phyloP scores from a whole-genome alignment of 257 asterid genomes.

The Buddleja alternifolia region DNA sequence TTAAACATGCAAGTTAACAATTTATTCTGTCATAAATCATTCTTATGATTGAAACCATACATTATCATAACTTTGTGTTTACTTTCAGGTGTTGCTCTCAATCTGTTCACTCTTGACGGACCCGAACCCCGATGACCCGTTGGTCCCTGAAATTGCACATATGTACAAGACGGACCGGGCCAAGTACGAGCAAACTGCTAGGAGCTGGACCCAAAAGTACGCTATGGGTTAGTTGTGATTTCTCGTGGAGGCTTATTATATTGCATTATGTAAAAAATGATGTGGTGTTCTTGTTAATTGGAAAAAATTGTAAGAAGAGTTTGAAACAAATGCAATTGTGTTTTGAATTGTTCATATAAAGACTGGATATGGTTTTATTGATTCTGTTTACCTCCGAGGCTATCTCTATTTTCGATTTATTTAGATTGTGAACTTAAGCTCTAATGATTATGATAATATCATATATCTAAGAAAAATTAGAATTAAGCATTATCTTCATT shows the following conservation, averaged over 20 bases:
- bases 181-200: constrained; percentile 80
- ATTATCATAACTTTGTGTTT: neutral
- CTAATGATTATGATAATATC: no score
- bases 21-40: neutral
- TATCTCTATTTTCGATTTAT: constrained; percentile 22
- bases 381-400: constrained; percentile 15
- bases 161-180: constrained; percentile 83
- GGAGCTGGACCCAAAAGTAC: constrained; percentile 93
- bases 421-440: no score
- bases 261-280: constrained; percentile 44
- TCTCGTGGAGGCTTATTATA: neutral
- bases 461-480: no score
- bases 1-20: neutral
- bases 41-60: neutral
- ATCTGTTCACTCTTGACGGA: constrained; percentile 83
- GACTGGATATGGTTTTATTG: constrained; percentile 21
- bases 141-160: constrained; percentile 87
- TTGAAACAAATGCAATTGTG: constrained; percentile 32
- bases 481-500: no score
- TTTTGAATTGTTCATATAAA: constrained; percentile 41
- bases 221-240: constrained; percentile 67
- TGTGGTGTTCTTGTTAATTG: constrained; percentile 33
- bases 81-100: constrained; percentile 71
- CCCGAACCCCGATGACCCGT: constrained; percentile 86
- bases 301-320: constrained; percentile 31